These are phyloP conservation scores for Oldenlandia corymbosa DNA, from an alignment of 257 asterid species.

Conservation along the genomic window DNA sequence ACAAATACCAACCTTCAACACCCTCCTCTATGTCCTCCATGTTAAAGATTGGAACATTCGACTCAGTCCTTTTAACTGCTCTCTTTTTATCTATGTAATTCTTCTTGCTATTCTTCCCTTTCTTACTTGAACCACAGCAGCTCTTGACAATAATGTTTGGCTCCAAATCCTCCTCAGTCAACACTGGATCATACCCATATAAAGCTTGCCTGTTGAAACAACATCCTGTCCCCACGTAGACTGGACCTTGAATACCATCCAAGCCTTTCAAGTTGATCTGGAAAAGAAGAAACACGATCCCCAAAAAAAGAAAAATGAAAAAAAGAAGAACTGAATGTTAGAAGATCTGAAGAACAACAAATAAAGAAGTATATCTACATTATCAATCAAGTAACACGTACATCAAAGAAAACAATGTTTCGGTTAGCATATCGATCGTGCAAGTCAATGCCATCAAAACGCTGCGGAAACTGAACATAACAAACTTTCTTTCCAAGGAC, in stretches of 20 bases:
- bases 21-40: constrained; percentile 88
- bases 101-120: constrained; percentile 52
- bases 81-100: constrained; percentile 67
- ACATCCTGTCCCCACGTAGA: constrained; percentile 93
- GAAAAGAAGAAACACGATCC: not conserved
- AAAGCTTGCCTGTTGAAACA: constrained; percentile 87
- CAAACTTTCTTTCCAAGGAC: constrained; percentile 35
- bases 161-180: constrained; percentile 73
- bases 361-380: not conserved
- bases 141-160: constrained; percentile 70
- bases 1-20: constrained; percentile 60
- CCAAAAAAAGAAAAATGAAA: not conserved
- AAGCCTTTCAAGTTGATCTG: constrained; percentile 93
- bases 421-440: constrained; percentile 76
- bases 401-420: constrained; percentile 47
- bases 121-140: constrained; percentile 75
- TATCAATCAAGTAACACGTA: constrained; percentile 17
- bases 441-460: constrained; percentile 71
- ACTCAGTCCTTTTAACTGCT: constrained; percentile 73
- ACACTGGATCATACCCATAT: constrained; percentile 82
- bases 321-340: constrained; percentile 9
- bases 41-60: constrained; percentile 67
- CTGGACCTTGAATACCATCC: constrained; percentile 93
- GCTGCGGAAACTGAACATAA: constrained; percentile 45
- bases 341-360: not conserved